Evolutionary conservation across 2,329 filamentous ascomycete genomes (phyloP).

Genomic region (Penicillium concentricum): DNA sequence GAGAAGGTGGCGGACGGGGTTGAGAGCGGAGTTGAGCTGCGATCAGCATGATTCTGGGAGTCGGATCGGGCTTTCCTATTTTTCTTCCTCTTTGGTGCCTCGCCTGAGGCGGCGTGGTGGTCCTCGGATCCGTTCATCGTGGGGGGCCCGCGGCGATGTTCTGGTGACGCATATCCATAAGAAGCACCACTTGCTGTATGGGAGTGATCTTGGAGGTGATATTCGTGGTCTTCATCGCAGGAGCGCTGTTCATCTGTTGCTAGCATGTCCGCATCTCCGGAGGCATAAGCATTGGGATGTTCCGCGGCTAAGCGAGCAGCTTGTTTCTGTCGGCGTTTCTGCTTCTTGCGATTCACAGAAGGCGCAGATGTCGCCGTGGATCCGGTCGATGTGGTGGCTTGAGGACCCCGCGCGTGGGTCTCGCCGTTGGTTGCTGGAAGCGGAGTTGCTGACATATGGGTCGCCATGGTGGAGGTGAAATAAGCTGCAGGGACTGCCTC

Average conservation of each 20-base stretch:
- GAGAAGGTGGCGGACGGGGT: conserved; percentile 46
- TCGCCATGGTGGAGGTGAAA: conserved; percentile 30
- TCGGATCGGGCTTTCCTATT: conserved; percentile 37
- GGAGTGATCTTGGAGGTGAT: conserved; percentile 39
- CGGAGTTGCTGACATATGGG: conserved; percentile 25
- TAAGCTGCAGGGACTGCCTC: conserved; percentile 25
- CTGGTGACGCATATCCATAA: conserved; percentile 50
- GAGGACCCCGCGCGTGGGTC: conserved; percentile 24
- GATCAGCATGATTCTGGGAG: conserved; percentile 38
- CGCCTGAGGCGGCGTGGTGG: conserved; percentile 23
- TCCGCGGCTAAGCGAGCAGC: conserved; percentile 68
- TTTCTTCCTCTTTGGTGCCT: conserved; percentile 45
- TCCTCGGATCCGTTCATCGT: conserved; percentile 23
- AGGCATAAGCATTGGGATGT: conserved; percentile 37
- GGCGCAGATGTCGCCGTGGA: conserved; percentile 12
- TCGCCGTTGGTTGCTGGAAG: conserved; percentile 32
- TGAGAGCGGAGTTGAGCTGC: conserved; percentile 40
- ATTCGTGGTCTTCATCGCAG: conserved; percentile 32
- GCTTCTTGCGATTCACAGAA: conserved; percentile 84
- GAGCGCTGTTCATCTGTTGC: conserved; percentile 29
- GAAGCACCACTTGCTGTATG: conserved; percentile 53
- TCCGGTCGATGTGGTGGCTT: conserved; percentile 14
- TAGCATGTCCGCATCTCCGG: conserved; percentile 28
- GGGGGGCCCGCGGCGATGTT: conserved; percentile 9
- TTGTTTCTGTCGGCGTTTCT: conserved; percentile 84